Percentiles rank a stretch among this genome's conserved stretches.
Evolutionary conservation across 2,329 filamentous ascomycete species (phyloP).

Genomic region (Curvularia sp.): DNA sequence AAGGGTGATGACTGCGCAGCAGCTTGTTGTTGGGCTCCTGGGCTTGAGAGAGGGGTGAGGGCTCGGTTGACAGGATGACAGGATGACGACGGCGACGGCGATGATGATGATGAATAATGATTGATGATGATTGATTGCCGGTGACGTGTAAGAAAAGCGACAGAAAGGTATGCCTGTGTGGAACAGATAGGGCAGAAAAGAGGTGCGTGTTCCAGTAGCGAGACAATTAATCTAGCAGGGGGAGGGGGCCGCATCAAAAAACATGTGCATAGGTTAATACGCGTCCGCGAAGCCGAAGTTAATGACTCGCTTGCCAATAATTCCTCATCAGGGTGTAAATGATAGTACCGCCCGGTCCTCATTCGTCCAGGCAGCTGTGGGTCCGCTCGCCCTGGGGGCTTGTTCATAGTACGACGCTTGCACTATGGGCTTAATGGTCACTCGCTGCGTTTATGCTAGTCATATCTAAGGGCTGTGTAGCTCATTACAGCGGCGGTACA

Average conservation of each 20-base stretch:
- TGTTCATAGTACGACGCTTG: constrained; percentile 36
- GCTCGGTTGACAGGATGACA: neutral
- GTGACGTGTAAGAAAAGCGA: constrained; percentile 28
- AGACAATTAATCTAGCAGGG: constrained; percentile 27
- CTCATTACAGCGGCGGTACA: constrained; percentile 16
- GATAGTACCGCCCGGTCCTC: constrained; percentile 33
- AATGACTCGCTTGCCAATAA: constrained; percentile 42
- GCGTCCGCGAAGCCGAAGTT: constrained; percentile 26
- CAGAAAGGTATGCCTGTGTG: constrained; percentile 22
- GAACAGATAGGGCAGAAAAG: constrained; percentile 27
- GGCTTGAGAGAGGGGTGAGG: too few relatives aligned
- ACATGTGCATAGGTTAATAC: constrained; percentile 31
- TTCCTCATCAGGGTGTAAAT: constrained; percentile 31
- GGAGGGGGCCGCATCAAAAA: constrained; percentile 27
- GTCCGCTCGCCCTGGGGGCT: constrained; percentile 35
- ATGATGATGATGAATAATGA: constrained; percentile 6
- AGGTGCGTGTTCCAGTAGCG: constrained; percentile 20
- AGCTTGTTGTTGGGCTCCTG: neutral
- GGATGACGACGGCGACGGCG: neutral
- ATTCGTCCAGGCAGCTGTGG: constrained; percentile 33
- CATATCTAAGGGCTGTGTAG: constrained; percentile 13
- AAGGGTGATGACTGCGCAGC: constrained; percentile 4
- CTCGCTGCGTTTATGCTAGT: constrained; percentile 35
- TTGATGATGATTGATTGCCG: constrained; percentile 20
- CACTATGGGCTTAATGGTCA: constrained; percentile 24